Conservation (phyloP, 2,329 filamentous ascomycete species). For the Fusarium setosum region DNA sequence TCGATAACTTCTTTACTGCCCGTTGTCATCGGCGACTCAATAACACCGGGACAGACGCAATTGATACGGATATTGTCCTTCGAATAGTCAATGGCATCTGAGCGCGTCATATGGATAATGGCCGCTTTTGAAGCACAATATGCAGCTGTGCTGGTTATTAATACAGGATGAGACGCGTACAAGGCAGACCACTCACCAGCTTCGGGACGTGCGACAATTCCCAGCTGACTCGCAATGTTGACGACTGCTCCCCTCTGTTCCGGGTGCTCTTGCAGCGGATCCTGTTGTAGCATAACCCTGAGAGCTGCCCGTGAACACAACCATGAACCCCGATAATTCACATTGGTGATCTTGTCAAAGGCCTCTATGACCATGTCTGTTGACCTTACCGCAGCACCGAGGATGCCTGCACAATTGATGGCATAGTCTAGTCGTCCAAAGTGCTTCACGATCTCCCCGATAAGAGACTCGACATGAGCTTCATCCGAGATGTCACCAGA, state of each 20-base stretch:
- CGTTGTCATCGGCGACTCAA: conserved; percentile 60
- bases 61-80: conserved; percentile 56
- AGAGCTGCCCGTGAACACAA: conserved; percentile 58
- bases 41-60: conserved; percentile 75
- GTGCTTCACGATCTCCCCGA: conserved; percentile 41
- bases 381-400: conserved; percentile 43
- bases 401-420: conserved; percentile 66
- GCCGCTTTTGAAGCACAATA: conserved; percentile 70
- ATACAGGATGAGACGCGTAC: too few relatives aligned
- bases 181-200: conserved; percentile 40
- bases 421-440: conserved; percentile 66
- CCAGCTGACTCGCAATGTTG: conserved; percentile 64
- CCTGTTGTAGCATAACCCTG: conserved; percentile 57
- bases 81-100: conserved; percentile 68
- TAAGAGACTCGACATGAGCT: conserved; percentile 53
- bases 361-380: conserved; percentile 57
- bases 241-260: conserved; percentile 60
- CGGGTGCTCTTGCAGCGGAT: conserved; percentile 53
- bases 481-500: conserved; percentile 58
- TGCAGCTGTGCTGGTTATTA: conserved; percentile 53
- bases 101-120: conserved; percentile 66
- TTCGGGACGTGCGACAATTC: conserved; percentile 58
- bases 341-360: conserved; percentile 64
- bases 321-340: conserved; percentile 67
- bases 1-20: conserved; percentile 48